Percentiles rank a stretch among this genome's conserved stretches.
Conservation (phyloP, 2,329 filamentous ascomycete genomes). For the Clarireedia hainanense region DNA sequence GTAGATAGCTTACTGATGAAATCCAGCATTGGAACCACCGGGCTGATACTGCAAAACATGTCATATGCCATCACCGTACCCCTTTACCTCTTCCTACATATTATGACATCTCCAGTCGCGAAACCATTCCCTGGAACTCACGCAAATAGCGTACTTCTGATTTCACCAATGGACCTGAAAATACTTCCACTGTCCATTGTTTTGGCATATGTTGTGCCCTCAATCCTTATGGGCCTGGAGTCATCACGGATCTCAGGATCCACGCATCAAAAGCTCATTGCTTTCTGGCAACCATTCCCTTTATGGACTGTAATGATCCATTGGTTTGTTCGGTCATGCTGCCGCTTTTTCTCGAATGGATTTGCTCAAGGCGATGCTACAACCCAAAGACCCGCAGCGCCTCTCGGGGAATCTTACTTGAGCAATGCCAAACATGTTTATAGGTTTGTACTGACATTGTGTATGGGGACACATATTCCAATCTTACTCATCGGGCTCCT, state of each 20-base stretch:
- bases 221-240: constrained; percentile 36
- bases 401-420: constrained; percentile 18
- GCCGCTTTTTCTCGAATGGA: constrained; percentile 12
- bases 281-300: constrained; percentile 44
- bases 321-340: constrained; percentile 18
- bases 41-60: constrained; percentile 35
- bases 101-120: constrained; percentile 35
- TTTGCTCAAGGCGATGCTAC: constrained; percentile 10
- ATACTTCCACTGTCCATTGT: constrained; percentile 35
- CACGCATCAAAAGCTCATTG: constrained; percentile 40
- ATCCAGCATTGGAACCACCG: constrained; percentile 31
- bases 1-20: constrained; percentile 2
- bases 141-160: constrained; percentile 24
- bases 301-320: constrained; percentile 37
- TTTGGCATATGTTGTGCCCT: constrained; percentile 38
- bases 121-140: constrained; percentile 28
- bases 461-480: constrained; percentile 33
- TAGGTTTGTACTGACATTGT: constrained; percentile 32
- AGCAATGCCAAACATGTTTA: constrained; percentile 19
- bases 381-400: constrained; percentile 22
- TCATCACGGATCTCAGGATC: constrained; percentile 30
- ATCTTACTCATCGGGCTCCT: constrained; percentile 34
- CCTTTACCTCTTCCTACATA: constrained; percentile 35
- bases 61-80: constrained; percentile 38
- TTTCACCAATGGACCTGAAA: constrained; percentile 20